Evolutionary conservation across 495 filamentous ascomycete species (phyloP), one percentile per base, ranked within the genome.

Genomic region (Hypoxylon cercidicola): DNA sequence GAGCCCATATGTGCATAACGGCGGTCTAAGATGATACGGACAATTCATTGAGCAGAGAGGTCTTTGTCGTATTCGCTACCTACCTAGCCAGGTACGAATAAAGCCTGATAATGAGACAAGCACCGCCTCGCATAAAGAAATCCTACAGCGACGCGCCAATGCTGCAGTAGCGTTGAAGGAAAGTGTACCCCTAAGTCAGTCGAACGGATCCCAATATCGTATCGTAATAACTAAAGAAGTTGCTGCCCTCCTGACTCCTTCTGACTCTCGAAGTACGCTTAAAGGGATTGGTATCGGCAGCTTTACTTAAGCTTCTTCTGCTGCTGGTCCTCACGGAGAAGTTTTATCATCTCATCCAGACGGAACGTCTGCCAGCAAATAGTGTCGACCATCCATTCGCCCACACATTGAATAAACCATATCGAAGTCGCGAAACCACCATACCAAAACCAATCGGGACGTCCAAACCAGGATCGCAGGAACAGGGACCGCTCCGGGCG

Each of bases 381-480:
- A 15, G 66, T 41, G 28, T 82, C 79, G 44, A 78, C 11, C n/a
- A 77, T 8, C 75, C 79, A 80, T 60, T 82, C 80, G 5, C 80
- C 80, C 4, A 72, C 0, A 7, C 35, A 59, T n/a, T 64, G 50
- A 25, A 65, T 69, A 23, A 81, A 18, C 79, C 79, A 82, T 3
- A 66, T 70, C n/a, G 46, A 0, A 0, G 21, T 41, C 2, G 79
- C 65, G 66, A 71, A 47, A 0, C 81, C 81, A 2, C 81, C 81
- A 0, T 66, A 73, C 78, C 78, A 82, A 52, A 81, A 81, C 75
- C 79, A 83, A 55, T 82, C 79, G 6, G 81, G 75, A 13, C 79
- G 52, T 1, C 79, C 79, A 13, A 82, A 70, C 78, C 76, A 79
- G 13, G 60, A 41, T 3, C 79, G 57, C 23, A 81, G 18, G 23